Evolutionary conservation across 352 stramenopile species (phyloP).

Genomic region (Phytophthora multivora): DNA sequence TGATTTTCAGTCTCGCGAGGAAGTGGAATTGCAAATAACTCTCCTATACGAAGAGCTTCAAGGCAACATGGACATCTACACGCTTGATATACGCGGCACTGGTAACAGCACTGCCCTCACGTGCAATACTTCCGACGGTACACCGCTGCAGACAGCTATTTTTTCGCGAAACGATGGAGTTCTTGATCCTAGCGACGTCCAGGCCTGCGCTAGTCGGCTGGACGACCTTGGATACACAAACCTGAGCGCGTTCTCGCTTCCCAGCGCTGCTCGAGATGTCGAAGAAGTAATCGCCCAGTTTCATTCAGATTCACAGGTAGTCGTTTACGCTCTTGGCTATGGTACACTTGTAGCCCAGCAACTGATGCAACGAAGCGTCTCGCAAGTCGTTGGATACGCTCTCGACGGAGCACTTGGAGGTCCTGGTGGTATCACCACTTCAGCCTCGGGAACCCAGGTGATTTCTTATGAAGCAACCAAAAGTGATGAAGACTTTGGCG

Average conservation of each 20-base stretch:
- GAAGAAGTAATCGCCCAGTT: constrained; percentile 54
- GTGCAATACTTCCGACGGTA: constrained; percentile 35
- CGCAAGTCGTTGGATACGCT: constrained; percentile 61
- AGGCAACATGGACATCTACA: constrained; percentile 54
- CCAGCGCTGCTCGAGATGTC: constrained; percentile 65
- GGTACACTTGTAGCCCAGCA: constrained; percentile 70
- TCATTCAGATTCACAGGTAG: constrained; percentile 44
- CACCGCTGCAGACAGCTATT: constrained; percentile 28
- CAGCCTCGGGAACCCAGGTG: neutral
- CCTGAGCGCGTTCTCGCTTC: constrained; percentile 67
- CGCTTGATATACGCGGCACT: constrained; percentile 55
- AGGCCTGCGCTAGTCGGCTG: constrained; percentile 14
- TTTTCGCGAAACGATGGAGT: constrained; percentile 28
- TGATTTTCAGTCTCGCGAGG: constrained; percentile 26
- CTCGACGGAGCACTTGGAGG: constrained; percentile 54
- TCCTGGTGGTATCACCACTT: neutral
- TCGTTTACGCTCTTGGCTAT: constrained; percentile 74
- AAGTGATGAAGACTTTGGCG: constrained; percentile 49
- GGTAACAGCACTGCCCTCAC: constrained; percentile 50
- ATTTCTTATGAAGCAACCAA: constrained; percentile 29
- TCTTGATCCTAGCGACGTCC: constrained; percentile 18
- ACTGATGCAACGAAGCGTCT: constrained; percentile 56
- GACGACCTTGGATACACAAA: constrained; percentile 23
- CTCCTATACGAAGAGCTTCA: constrained; percentile 52
- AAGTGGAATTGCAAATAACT: constrained; percentile 53